Conservation (phyloP, 306 rosid species). For the Argentina anserina region DNA sequence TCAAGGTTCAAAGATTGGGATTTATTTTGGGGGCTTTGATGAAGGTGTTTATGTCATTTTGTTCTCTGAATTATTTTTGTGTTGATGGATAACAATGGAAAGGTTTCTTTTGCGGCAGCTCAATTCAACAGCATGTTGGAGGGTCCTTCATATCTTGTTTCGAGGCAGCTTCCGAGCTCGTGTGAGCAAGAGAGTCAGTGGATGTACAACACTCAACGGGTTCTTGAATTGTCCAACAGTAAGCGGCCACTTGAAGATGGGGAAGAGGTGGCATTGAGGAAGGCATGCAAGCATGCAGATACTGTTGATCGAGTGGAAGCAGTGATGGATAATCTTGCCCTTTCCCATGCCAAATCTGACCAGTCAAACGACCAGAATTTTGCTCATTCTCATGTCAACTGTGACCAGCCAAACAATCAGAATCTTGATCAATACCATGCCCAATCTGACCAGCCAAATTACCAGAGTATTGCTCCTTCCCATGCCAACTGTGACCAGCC, state of each 20-base stretch:
- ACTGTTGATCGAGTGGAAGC: conserved; percentile 22
- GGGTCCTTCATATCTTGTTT: conserved; percentile 47
- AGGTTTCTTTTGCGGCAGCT: conserved; percentile 10
- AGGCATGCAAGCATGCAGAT: conserved; percentile 37
- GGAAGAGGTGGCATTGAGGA: conserved; percentile 28
- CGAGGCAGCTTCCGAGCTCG: conserved; percentile 47
- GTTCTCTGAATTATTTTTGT: conserved; percentile 22
- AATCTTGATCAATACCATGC: conserved; percentile 14
- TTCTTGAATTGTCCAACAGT: conserved; percentile 39
- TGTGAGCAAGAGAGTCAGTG: conserved; percentile 58
- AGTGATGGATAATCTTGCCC: conserved; percentile 8
- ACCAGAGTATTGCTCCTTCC: conserved; percentile 19
- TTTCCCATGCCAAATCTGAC: conserved; percentile 17
- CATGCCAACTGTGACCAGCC: conserved; percentile 11
- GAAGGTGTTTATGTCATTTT: conserved; percentile 2
- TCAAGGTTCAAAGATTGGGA: not conserved
- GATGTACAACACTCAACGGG: conserved; percentile 31
- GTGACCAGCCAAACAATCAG: conserved; percentile 23
- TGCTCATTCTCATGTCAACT: conserved; percentile 16
- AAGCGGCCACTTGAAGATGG: conserved; percentile 38
- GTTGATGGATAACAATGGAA: conserved; percentile 21
- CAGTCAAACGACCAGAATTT: conserved; percentile 21
- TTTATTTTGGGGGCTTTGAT: not conserved
- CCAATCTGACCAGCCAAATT: conserved; percentile 17
- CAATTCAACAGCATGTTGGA: conserved; percentile 44